Evolutionary conservation across 2,329 filamentous ascomycete species (phyloP), one percentile per base, ranked within the genome.

Genomic region (Colletotrichum kahawae): DNA sequence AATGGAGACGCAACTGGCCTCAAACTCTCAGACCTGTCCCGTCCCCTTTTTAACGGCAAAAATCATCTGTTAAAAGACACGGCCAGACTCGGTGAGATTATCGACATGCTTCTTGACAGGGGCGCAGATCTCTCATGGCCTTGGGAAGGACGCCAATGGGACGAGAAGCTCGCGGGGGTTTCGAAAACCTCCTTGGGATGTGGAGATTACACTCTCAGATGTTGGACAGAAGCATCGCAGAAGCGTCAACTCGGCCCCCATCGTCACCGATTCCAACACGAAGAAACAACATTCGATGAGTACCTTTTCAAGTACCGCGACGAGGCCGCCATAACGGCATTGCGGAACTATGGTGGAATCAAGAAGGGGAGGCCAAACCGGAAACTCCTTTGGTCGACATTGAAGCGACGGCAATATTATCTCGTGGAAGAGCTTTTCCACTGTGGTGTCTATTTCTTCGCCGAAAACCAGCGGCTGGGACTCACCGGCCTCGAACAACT

Each of bases 51-150:
- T 56, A 1, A 1, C 38, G 18, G 38, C 51, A 56, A 27, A 5
- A 34, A 8, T 9, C n/a, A 59, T 21, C 13, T 18, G 1, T 34
- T 33, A 14, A 51, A 70, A 7, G 63, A 70, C 6, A 69, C 76
- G 24, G 57, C 68, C 5, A 67, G 79, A 18, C 74, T 79, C 36
- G 78, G 77, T 6, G 79, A 79, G 29, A 81, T 81, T 33, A n/a
- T 80, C 9, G 74, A 78, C 10, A 72, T 81, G 76, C 69, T 81
- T 3, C 62, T 78, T 21, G 16, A 75, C 12, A 33, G 73, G 60
- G 76, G 77, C 3, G 77, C 65, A n/a, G 51, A 79, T 34, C 4
- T 66, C 10, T 76, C 74, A 18, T 24, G 62, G 7, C 67, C 9
- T 10, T 16, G 54, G 9, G 54, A 29, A 57, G 7, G 24, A 57